Base-by-base conservation (phyloP, 2,329 filamentous ascomycete species). In the Aspergillus sp. region DNA sequence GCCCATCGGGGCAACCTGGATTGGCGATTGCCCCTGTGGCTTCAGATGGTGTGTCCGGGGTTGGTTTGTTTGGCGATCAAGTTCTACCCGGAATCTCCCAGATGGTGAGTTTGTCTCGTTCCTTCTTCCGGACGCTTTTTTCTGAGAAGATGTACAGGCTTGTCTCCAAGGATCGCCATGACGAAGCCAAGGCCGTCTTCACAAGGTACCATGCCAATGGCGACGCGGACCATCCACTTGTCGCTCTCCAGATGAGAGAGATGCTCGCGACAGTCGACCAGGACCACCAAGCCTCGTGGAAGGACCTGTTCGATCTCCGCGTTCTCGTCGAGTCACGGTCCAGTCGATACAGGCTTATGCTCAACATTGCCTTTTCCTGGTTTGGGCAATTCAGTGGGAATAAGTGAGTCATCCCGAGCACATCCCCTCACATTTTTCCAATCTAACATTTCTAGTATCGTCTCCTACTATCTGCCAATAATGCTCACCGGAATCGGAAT, bases 201-300 rank as follows among this genome's bases (percentile, higher is more conserved):
- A 82, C 84, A 57, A 85, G 86, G 68, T 87, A 88, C 67, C 89
- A 91, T 68, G 86, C 84, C 38, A 86, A 87, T 23, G 87, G 87
- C 47, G 80, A 88, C 68, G 75, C 71, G 59, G 79, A 84, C 69
- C 84, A 89, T 68, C 74, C 83, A 2, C 73, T 82, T 1, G 79
- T 81, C 0, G 65, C 68, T 1, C 71, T 80, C 7, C 75, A 81
- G 57, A 78, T 81, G 73, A 72, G 72, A 22, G 77, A 81, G 55
- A 82, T 81, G 62, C 60, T 51, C 15, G 61, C 52, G 43, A 59
- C 53, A 0, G 34, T 64, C 6, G 65, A 77, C 19, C 66, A 69
- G 5, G 74, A 75, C 28, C 28, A 45, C 22, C 30, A 31, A 8
- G 46, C 50, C 22, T 49, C 49, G 4, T 62, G 60, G 60, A 53